Base-by-base conservation (phyloP, 2,329 filamentous ascomycete species). In the Fusarium cicatricum region DNA sequence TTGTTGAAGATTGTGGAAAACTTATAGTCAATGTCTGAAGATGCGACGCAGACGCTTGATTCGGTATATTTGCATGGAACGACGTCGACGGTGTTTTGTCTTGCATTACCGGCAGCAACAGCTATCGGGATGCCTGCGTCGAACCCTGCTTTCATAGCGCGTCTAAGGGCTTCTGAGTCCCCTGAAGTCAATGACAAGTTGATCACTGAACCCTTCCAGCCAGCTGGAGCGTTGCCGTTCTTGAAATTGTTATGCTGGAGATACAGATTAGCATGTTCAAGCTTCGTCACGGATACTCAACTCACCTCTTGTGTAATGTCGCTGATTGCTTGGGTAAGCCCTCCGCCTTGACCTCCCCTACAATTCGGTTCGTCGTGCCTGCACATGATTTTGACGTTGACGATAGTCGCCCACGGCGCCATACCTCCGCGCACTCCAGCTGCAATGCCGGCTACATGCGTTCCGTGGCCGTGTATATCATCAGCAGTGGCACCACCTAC, bases 121-220 rank as follows among this genome's bases (percentile, higher is more conserved):
- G 48, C 48, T 5, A 52, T 52, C 9, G 48, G 48, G n/a, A 52
- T 52, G 17, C 48, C 48, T 4, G 26, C 17, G 6, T 44, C 26
- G 3, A 16, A 21, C 15, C 40, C 48, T 16, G 26, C 19, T 17
- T 45, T 17, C 16, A 52, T 10, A 12, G 48, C 48, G 1, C 7
- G 8, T 17, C 15, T n/a, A 1, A 52, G 17, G 23, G n/a, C 16
- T 12, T 17, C 11, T 1, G 38, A 11, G 3, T 42, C 23, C n/a
- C 11, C 37, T 11, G 40, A 38, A 14, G n/a, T 14, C 11, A 52
- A 12, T 21, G 48, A 52, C 40, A 36, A 23, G 40, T 52, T 52
- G 34, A 52, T 52, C 12, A 40, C 48, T 3, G 39, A 52, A 12
- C 41, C 33, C 26, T 26, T 47, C 41, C 34, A 47, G 11, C 33